Evolutionary conservation across 257 asterid genomes (phyloP).

Genomic region (Euphrasia confusa): DNA sequence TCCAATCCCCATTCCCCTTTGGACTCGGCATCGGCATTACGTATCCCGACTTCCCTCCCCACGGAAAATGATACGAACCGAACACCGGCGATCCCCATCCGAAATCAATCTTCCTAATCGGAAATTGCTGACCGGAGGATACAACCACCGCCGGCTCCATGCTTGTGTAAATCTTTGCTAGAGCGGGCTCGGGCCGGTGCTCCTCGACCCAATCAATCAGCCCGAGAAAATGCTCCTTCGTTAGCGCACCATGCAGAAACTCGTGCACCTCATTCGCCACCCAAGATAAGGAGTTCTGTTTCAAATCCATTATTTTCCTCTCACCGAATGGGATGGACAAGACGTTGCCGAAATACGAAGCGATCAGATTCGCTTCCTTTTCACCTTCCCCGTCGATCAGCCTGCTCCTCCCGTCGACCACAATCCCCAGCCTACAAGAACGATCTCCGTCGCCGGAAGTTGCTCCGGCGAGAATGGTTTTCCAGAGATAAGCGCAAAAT

Average conservation of each 20-base stretch:
- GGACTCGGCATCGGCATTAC: conserved; percentile 72
- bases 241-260: conserved; percentile 30
- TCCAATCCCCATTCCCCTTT: conserved; percentile 69
- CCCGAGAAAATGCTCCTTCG: conserved; percentile 65
- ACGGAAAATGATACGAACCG: conserved; percentile 55
- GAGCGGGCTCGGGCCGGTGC: conserved; percentile 46
- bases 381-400: not conserved
- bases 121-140: conserved; percentile 35
- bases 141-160: conserved; percentile 6
- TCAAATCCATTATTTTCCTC: conserved; percentile 33
- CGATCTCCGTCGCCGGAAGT: conserved; percentile 10
- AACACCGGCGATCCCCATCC: conserved; percentile 66
- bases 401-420: conserved; percentile 10
- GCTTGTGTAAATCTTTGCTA: conserved; percentile 47
- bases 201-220: conserved; percentile 71
- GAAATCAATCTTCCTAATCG: conserved; percentile 42
- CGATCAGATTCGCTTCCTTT: not conserved
- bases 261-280: conserved; percentile 44
- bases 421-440: conserved; percentile 38
- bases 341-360: not conserved
- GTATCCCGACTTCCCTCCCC: conserved; percentile 47
- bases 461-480: conserved; percentile 30
- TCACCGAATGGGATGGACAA: conserved; percentile 42
- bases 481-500: conserved; percentile 71
- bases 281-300: conserved; percentile 34